Evolutionary conservation across 768 basidiomycete species (phyloP).

Genomic region (Fomitopsis pulvina): DNA sequence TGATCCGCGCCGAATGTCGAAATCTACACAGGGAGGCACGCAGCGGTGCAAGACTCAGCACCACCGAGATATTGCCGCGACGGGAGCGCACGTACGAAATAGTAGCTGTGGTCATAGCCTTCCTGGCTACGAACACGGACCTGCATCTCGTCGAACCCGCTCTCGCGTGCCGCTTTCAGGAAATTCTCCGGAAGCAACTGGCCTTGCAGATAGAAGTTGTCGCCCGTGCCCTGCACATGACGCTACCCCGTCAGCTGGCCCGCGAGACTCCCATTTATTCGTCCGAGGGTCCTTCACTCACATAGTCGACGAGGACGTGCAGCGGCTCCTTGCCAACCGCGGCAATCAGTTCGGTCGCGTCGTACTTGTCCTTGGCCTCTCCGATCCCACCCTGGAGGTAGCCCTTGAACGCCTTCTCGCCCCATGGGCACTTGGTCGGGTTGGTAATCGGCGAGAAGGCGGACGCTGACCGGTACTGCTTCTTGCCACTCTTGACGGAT

Average conservation of each 20-base stretch:
- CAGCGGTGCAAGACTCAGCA: background rate
- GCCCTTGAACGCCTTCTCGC: slow-evolving; percentile 82
- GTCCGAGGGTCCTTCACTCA: slow-evolving; percentile 27
- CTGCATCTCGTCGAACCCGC: slow-evolving; percentile 66
- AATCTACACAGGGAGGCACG: slow-evolving; percentile 41
- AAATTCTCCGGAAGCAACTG: slow-evolving; percentile 93
- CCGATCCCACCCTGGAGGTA: slow-evolving; percentile 73
- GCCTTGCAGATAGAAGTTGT: slow-evolving; percentile 78
- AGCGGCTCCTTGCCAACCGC: slow-evolving; percentile 50
- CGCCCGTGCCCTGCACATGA: slow-evolving; percentile 56
- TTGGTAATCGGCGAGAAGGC: slow-evolving; percentile 87
- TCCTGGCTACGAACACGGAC: slow-evolving; percentile 76
- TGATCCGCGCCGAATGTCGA: slow-evolving; percentile 90
- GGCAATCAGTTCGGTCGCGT: slow-evolving; percentile 79
- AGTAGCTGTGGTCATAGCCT: slow-evolving; percentile 87
- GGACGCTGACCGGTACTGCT: slow-evolving; percentile 78
- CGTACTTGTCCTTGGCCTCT: slow-evolving; percentile 71
- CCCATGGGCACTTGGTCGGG: slow-evolving; percentile 85
- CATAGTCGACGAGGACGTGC: slow-evolving; percentile 84
- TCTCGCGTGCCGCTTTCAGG: slow-evolving; percentile 64
- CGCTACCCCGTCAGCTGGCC: background rate
- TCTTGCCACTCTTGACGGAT: slow-evolving; percentile 37
- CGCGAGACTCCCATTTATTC: background rate
- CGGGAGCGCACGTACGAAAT: slow-evolving; percentile 50
- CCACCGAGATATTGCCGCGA: background rate